phyloP scores from a whole-genome alignment of 164 flowering plant genomes.

The Nymphaea colorata region DNA sequence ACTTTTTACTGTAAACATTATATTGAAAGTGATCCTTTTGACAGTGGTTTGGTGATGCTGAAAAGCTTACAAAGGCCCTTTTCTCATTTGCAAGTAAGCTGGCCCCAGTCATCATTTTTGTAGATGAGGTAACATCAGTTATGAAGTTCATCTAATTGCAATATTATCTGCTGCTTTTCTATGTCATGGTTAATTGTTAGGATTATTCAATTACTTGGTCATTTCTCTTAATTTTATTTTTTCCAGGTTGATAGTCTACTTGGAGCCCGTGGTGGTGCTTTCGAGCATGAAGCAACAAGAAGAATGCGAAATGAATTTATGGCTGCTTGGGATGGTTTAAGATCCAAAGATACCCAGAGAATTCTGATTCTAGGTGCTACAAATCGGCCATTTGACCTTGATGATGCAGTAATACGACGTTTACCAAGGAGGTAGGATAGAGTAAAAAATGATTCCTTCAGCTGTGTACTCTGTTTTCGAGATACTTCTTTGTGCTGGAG shows the following conservation, averaged over 20 bases:
- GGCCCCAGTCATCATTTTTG: conserved; percentile 95
- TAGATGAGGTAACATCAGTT: conserved; percentile 69
- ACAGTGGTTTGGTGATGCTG: conserved; percentile 99
- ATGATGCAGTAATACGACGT: conserved; percentile 98
- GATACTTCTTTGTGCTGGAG: not conserved
- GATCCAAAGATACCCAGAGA: conserved; percentile 93
- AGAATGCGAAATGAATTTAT: conserved; percentile 98
- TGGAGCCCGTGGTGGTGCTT: conserved; percentile 96
- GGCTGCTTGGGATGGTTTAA: conserved; percentile 99
- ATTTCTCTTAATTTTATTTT: not conserved
- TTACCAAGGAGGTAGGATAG: conserved; percentile 74
- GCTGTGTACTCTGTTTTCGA: not conserved
- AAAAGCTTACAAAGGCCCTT: conserved; percentile 94
- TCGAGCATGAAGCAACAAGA: conserved; percentile 98
- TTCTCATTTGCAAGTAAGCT: conserved; percentile 93
- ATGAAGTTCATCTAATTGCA: not conserved
- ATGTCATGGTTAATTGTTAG: no score
- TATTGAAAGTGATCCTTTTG: not conserved
- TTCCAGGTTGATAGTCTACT: conserved; percentile 90
- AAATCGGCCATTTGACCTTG: conserved; percentile 98
- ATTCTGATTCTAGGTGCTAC: conserved; percentile 97
- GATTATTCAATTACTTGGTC: not conserved
- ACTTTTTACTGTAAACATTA: no score
- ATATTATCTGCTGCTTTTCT: no score
- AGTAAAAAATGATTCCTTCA: not conserved